phyloP scores from a whole-genome alignment of 441 rosid species.

The Adansonia gregorii region DNA sequence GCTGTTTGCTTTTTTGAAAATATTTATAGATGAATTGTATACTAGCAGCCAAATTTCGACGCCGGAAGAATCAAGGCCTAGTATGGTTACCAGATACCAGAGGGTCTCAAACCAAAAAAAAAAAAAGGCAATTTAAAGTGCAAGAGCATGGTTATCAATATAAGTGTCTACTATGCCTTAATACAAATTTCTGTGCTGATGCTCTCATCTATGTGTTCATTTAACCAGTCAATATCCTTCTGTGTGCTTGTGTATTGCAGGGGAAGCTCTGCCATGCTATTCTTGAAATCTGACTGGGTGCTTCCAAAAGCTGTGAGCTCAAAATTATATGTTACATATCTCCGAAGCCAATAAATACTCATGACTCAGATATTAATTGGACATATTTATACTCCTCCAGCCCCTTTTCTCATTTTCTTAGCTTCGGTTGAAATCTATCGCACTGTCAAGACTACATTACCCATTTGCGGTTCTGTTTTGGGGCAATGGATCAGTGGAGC shows the following conservation, averaged over 20 bases:
- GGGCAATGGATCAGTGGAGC: background rate
- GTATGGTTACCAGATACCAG: too few relatives aligned
- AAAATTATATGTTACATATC: background rate
- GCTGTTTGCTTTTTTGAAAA: slow-evolving; percentile 20
- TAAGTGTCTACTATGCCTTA: background rate
- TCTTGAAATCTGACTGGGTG: background rate
- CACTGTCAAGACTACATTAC: background rate
- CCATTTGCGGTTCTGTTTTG: background rate
- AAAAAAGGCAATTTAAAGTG: too few relatives aligned
- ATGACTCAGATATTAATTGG: background rate
- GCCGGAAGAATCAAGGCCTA: too few relatives aligned
- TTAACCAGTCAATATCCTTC: background rate
- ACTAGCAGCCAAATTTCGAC: background rate
- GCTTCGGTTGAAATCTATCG: slow-evolving; percentile 2
- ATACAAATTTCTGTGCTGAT: background rate
- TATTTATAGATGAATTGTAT: background rate
- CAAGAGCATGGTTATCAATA: background rate
- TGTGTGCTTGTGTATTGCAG: slow-evolving; percentile 1
- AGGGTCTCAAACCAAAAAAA: too few relatives aligned
- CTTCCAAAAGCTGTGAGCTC: background rate
- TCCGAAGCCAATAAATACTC: background rate
- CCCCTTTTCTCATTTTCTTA: background rate
- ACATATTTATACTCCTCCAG: background rate
- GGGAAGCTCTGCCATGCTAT: background rate
- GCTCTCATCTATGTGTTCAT: background rate